These are phyloP conservation scores for Manihot esculenta DNA, from an alignment of 441 rosid species.

Conservation along the genomic window DNA sequence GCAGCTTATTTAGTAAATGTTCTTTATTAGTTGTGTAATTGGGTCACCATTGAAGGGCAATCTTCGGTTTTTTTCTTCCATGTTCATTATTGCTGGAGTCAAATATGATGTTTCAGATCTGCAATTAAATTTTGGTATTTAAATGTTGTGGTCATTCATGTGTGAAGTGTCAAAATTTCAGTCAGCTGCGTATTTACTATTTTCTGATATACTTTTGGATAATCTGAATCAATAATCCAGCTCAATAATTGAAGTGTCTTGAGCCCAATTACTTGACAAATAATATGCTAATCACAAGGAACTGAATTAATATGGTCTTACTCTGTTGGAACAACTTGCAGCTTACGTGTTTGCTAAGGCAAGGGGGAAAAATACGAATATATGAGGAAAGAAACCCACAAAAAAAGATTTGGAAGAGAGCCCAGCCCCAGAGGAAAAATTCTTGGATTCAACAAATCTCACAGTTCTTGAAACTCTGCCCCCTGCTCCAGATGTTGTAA, in stretches of 20 bases:
- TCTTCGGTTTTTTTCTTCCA: not conserved
- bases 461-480: constrained; percentile 25
- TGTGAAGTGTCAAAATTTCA: not conserved
- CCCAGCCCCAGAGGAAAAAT: constrained; percentile 29
- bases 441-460: constrained; percentile 18
- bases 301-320: constrained; percentile 4
- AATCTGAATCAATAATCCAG: not conserved
- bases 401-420: constrained; percentile 22
- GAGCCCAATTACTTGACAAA: not conserved
- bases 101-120: not conserved
- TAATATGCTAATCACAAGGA: not conserved
- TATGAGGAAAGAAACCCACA: constrained; percentile 24
- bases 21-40: not conserved
- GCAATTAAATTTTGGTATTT: not conserved
- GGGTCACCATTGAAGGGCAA: not conserved
- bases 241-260: not conserved
- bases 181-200: not conserved
- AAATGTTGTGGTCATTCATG: no score
- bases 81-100: not conserved
- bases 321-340: constrained; percentile 31
- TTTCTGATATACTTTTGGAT: not conserved
- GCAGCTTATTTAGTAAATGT: not conserved
- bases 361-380: constrained; percentile 41
- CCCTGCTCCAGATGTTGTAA: constrained; percentile 28
- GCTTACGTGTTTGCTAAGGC: constrained; percentile 67